Conservation (phyloP, 768 basidiomycete species). For the Suillus discolor region DNA sequence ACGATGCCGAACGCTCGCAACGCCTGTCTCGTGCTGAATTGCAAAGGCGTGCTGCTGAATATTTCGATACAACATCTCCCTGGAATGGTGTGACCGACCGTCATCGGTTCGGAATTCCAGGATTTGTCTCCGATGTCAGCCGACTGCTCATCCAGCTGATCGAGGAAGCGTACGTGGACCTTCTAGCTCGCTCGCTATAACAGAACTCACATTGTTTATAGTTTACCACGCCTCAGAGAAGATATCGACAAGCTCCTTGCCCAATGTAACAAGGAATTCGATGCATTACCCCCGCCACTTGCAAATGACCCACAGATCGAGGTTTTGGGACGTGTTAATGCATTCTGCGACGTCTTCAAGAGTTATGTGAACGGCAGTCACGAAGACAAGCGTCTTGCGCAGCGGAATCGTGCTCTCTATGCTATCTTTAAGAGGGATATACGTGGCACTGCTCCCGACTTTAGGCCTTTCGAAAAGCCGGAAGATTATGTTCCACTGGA, state of each 20-base stretch:
- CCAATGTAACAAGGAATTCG: conserved; percentile 28
- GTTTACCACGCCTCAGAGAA: conserved; percentile 33
- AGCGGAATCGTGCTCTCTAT: conserved; percentile 32
- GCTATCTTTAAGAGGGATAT: conserved; percentile 33
- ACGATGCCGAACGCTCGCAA: conserved; percentile 36
- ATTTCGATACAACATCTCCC: conserved; percentile 37
- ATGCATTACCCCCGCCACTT: conserved; percentile 31
- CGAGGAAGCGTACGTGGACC: conserved; percentile 23
- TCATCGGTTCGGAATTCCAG: conserved; percentile 38
- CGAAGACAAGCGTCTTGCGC: conserved; percentile 32
- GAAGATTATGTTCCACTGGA: conserved; percentile 12
- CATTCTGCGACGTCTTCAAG: conserved; percentile 34
- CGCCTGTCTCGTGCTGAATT: conserved; percentile 34
- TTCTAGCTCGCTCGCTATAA: not conserved
- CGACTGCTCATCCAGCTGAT: conserved; percentile 40
- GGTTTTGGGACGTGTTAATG: conserved; percentile 37
- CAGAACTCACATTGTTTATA: conserved; percentile 10
- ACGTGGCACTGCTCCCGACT: conserved; percentile 38
- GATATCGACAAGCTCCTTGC: conserved; percentile 30
- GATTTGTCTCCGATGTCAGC: conserved; percentile 38
- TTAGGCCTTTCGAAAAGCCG: conserved; percentile 26
- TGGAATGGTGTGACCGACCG: conserved; percentile 35
- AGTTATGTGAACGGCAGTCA: conserved; percentile 29
- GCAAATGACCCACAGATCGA: conserved; percentile 39
- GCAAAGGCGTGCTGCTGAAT: conserved; percentile 36